Conservation (phyloP, 2,329 filamentous ascomycete species). For the Xylariomycetidae sp. region DNA sequence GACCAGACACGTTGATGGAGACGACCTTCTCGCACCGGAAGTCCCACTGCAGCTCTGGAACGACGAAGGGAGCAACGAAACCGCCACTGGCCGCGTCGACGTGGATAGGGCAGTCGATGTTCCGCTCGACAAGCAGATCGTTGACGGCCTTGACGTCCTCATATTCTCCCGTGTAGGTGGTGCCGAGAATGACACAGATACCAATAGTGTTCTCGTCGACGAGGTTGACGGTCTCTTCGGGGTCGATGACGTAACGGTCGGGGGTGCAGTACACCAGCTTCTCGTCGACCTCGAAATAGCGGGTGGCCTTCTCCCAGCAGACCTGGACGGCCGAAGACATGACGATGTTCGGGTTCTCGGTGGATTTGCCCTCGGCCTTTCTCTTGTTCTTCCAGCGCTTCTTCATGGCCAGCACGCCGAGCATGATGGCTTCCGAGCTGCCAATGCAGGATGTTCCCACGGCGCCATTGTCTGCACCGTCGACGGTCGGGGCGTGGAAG, state of each 20-base stretch:
- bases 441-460: conserved; percentile 87
- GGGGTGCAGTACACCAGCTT: conserved; percentile 63
- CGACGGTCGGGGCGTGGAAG: conserved; percentile 66
- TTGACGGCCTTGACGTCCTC: conserved; percentile 92
- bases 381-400: conserved; percentile 86
- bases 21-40: conserved; percentile 85
- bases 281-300: conserved; percentile 92
- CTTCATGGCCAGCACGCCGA: conserved; percentile 86
- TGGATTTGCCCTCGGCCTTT: conserved; percentile 74
- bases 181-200: conserved; percentile 85
- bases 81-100: conserved; percentile 90
- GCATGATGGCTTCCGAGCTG: conserved; percentile 83
- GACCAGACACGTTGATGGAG: conserved; percentile 89
- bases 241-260: conserved; percentile 59
- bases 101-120: conserved; percentile 80
- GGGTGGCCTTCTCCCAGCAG: conserved; percentile 89
- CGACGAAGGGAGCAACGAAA: conserved; percentile 88
- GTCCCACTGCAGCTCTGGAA: conserved; percentile 81
- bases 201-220: conserved; percentile 74
- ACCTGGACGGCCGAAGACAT: conserved; percentile 97
- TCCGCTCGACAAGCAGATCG: conserved; percentile 69
- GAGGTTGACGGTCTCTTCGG: conserved; percentile 52
- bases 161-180: conserved; percentile 93
- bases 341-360: conserved; percentile 78
- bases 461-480: conserved; percentile 51